Base-by-base conservation (phyloP, 257 asterid genomes). In the Leonotis leonurus region DNA sequence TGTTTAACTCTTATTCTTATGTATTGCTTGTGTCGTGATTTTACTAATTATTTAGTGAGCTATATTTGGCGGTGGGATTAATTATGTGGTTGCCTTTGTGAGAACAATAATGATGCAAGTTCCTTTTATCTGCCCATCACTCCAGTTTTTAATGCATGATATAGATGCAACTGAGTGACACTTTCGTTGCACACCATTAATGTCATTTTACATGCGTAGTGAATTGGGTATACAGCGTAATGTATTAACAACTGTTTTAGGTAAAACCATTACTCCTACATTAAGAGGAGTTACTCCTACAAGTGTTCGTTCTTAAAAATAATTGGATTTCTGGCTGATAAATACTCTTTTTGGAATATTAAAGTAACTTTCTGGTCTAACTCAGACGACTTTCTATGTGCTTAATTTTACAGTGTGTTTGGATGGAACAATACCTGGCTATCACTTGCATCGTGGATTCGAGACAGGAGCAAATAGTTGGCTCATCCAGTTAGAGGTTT, bases 401-500 rank as follows among this genome's bases (percentile, higher is more conserved):
- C 22, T 27, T 33, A 48, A 16, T 29, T 66, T 56, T 70, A 62
- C 88, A 93, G 99, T 89, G 20, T 93, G 99, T 71, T 74, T 93
- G 81, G 99, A 93, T 60, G 99, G 99, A 68, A 77, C 97, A 17
- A 18, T 74, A 68, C 97, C 97, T 33, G 99, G 90, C 70, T 93
- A 93, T 77, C 97, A 93, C 85, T 49, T 89, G 75, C 86, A 89
- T 67, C 83, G 79, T 0, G 97, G 99, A 59, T 84, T 60, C 54
- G 97, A 96, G 14, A 68, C 83, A 0, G 97, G 97, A 52, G 87
- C 80, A 35, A 79, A 87, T 70, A 93, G 96, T 78, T 93, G 99
- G 99, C 96, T 93, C 63, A 55, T 93, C 69, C 83, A 87, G 67
- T 75, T 93, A 72, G 97, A 93, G 99, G 99, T 93, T 74, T 21